A percentile compares a stretch with the other conserved stretches of the same genome.
Evolutionary conservation across 2,329 filamentous ascomycete species (phyloP).

Genomic region (Sphaerostilbella broomeana): DNA sequence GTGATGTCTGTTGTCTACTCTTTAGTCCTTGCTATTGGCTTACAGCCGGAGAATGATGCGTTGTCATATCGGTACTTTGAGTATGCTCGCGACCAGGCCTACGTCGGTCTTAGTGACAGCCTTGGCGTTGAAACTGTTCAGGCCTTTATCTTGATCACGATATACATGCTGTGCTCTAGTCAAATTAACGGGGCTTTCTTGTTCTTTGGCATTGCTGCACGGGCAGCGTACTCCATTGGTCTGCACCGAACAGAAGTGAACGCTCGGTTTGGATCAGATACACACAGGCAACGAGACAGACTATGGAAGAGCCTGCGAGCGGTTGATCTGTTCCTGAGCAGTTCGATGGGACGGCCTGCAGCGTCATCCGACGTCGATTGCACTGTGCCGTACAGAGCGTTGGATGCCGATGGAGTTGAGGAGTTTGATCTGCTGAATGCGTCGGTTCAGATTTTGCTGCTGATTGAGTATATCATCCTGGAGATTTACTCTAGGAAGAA

Average conservation of each 20-base stretch:
- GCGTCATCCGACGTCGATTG: constrained; percentile 49
- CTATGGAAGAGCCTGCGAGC: constrained; percentile 49
- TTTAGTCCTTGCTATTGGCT: constrained; percentile 45
- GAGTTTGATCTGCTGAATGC: constrained; percentile 42
- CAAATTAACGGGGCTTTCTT: constrained; percentile 50
- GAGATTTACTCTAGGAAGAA: constrained; percentile 49
- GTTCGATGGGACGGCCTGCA: constrained; percentile 48
- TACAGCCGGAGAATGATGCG: constrained; percentile 35
- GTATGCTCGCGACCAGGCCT: constrained; percentile 40
- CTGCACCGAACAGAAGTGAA: constrained; percentile 50
- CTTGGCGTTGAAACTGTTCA: constrained; percentile 45
- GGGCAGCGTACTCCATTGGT: constrained; percentile 47
- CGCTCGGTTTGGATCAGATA: constrained; percentile 39
- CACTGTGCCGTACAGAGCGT: constrained; percentile 40
- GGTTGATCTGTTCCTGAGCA: constrained; percentile 46
- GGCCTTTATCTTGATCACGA: constrained; percentile 42
- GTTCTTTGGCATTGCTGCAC: constrained; percentile 47
- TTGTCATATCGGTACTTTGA: constrained; percentile 42
- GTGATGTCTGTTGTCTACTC: constrained; percentile 39
- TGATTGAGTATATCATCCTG: constrained; percentile 44
- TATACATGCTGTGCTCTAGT: constrained; percentile 49
- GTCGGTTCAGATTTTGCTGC: constrained; percentile 46
- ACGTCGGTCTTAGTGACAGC: constrained; percentile 38
- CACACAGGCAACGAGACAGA: constrained; percentile 39
- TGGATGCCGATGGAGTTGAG: constrained; percentile 32